These are phyloP conservation scores for Alternaria triticina DNA, from an alignment of 2,329 filamentous ascomycete species.

Conservation along the genomic window DNA sequence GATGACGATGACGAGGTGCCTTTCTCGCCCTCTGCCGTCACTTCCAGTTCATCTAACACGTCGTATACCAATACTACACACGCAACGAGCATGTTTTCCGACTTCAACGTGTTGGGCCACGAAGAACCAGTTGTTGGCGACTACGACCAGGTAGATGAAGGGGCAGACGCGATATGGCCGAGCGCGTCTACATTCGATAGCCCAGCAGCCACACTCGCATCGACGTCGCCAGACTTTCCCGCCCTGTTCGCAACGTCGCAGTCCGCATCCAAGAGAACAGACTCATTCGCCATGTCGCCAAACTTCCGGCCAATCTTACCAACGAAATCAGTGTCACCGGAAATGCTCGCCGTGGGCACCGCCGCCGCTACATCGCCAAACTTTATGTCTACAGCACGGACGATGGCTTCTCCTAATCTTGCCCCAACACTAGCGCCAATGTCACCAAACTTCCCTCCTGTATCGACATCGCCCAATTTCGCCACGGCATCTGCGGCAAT, in stretches of 20 bases:
- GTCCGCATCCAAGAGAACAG: constrained; percentile 13
- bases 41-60: constrained; percentile 10
- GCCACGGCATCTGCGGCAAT: background rate
- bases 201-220: background rate
- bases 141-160: constrained; percentile 36
- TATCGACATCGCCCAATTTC: constrained; percentile 21
- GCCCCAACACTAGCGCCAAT: background rate
- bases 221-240: constrained; percentile 26
- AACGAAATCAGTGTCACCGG: constrained; percentile 7
- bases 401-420: background rate
- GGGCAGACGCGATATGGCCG: constrained; percentile 30
- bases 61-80: constrained; percentile 7
- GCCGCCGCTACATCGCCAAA: constrained; percentile 8
- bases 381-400: background rate
- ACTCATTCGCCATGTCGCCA: constrained; percentile 24
- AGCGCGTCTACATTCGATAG: constrained; percentile 4
- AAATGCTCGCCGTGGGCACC: background rate
- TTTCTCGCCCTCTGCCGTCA: constrained; percentile 22
- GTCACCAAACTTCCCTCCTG: constrained; percentile 2
- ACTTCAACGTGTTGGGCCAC: constrained; percentile 30
- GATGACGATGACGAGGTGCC: constrained; percentile 20
- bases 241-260: constrained; percentile 18
- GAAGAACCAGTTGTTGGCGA: constrained; percentile 30
- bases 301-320: constrained; percentile 15
- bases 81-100: constrained; percentile 17